Conservation (phyloP, 2,329 filamentous ascomycete species). For the Fragosphaeria purpurea region DNA sequence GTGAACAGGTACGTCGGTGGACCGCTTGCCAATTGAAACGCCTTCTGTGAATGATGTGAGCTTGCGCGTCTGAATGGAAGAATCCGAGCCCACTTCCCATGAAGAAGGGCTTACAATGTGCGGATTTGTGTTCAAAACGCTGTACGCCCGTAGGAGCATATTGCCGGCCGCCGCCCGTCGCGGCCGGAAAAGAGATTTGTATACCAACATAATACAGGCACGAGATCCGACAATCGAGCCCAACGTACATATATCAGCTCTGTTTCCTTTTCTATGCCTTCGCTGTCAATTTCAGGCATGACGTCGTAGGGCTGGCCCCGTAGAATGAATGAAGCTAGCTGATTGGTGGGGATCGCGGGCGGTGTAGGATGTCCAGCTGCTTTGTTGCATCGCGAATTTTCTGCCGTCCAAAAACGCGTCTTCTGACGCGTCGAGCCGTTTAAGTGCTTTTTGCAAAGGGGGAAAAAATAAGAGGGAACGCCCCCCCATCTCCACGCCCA, state of each 20-base stretch:
- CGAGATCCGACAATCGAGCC: too few relatives aligned
- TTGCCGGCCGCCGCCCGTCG: slow-evolving; percentile 11
- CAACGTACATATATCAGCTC: too few relatives aligned
- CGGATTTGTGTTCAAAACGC: slow-evolving; percentile 40
- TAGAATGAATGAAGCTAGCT: neutral
- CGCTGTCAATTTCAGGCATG: too few relatives aligned
- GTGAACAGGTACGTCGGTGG: slow-evolving; percentile 44
- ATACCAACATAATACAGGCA: too few relatives aligned
- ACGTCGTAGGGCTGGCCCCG: too few relatives aligned
- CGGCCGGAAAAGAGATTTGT: slow-evolving; percentile 12
- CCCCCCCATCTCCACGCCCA: too few relatives aligned
- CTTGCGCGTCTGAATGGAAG: neutral
- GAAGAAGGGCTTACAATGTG: slow-evolving; percentile 33
- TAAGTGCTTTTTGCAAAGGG: neutral
- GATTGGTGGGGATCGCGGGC: slow-evolving; percentile 3
- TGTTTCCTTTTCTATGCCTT: too few relatives aligned
- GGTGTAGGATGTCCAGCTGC: slow-evolving; percentile 4
- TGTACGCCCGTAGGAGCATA: slow-evolving; percentile 24
- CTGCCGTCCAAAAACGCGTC: slow-evolving; percentile 11
- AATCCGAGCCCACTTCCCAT: too few relatives aligned
- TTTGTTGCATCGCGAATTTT: slow-evolving; percentile 3
- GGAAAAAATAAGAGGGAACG: too few relatives aligned
- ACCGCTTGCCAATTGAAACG: slow-evolving; percentile 38
- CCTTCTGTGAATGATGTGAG: slow-evolving; percentile 36
- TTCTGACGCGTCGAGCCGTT: slow-evolving; percentile 9